A percentile compares a stretch with the other conserved stretches of the same genome.
Evolutionary conservation across 2,329 filamentous ascomycete genomes (phyloP).

Genomic region (Thielaviopsis cerberus): DNA sequence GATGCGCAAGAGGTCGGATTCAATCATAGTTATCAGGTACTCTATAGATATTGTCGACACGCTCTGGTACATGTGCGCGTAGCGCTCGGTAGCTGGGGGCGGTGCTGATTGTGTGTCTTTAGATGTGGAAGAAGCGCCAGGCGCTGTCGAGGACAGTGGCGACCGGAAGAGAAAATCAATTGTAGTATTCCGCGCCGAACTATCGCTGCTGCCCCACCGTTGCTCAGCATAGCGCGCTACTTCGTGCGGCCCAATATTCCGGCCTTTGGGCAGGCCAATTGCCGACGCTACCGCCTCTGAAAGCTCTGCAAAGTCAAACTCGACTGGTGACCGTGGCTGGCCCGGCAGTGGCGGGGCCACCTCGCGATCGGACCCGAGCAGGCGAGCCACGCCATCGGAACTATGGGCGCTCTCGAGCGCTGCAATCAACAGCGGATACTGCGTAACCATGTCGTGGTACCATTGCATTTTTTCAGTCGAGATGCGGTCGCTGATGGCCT

Average conservation of each 20-base stretch:
- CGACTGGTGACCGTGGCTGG: conserved; percentile 3
- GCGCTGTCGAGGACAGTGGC: conserved; percentile 1
- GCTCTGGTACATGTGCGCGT: conserved; percentile 10
- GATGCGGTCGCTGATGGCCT: conserved; percentile 30
- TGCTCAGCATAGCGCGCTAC: conserved; percentile 3
- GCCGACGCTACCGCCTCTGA: conserved; percentile 13
- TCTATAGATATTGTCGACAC: conserved; percentile 12
- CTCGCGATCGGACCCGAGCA: conserved; percentile 5
- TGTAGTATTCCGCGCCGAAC: conserved; percentile 6
- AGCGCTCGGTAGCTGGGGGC: conserved; percentile 2
- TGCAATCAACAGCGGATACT: conserved; percentile 22
- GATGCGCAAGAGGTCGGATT: conserved; percentile 18
- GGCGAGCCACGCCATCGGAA: conserved; percentile 20
- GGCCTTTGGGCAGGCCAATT: conserved; percentile 17
- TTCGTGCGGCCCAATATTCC: conserved; percentile 10
- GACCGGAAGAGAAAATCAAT: conserved; percentile 10
- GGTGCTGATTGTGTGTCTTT: not conserved
- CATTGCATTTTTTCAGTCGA: conserved; percentile 33
- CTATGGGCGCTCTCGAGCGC: conserved; percentile 16
- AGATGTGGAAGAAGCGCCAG: not conserved
- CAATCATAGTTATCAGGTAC: conserved; percentile 17
- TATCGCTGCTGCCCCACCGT: conserved; percentile 6
- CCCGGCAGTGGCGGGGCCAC: not conserved
- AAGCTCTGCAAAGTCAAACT: conserved; percentile 10
- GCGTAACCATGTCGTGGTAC: conserved; percentile 29